Base-by-base conservation (phyloP, 2,329 filamentous ascomycete species). In the Ophiostoma sp. region DNA sequence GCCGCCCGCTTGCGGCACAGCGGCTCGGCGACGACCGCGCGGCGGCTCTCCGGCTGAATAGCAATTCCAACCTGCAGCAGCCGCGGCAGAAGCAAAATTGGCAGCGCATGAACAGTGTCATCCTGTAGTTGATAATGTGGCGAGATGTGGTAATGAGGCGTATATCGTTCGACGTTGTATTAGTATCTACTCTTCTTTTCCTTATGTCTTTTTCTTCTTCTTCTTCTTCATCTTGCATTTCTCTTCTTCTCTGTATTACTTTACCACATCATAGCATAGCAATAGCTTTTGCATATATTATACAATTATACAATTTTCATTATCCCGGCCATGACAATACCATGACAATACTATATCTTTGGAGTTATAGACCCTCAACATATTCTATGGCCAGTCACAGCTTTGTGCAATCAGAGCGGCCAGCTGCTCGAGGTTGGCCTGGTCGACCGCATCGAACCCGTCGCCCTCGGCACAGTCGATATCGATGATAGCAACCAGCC, bases 361-460 rank as follows among this genome's bases (percentile, higher is more conserved):
- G 27, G 27, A 27, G 27, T 27, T 27, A 27, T 27, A 27, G 27
- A 27, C 27, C 27, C 27, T 27, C 27, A 27, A 27, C 27, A 27
- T 27, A 1, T 27, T 27, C 55, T 36, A 68, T 49, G 69, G 69
- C 88, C 89, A 93, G 76, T 91, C 87, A 76, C 89, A 91, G 67
- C 83, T 82, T 69, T 76, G 79, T 0, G 79, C 83, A 40, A 92
- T 75, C 68, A 92, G 73, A 14, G 73, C 78, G 0, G 88, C 89
- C 74, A 94, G 77, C 73, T 85, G 79, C 77, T 94, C 90, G 69
- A 95, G 76, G 72, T 85, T 85, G 70, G 75, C 76, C 77, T 83
- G 82, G 76, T 95, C 91, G 62, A 87, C 83, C 69, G 85, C 81
- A 72, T 91, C 86, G 72, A 93, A 93, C 0, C 90, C 90, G 14